Base-by-base conservation (phyloP, 805 yeast species). In the Ogataea salicorniae region DNA sequence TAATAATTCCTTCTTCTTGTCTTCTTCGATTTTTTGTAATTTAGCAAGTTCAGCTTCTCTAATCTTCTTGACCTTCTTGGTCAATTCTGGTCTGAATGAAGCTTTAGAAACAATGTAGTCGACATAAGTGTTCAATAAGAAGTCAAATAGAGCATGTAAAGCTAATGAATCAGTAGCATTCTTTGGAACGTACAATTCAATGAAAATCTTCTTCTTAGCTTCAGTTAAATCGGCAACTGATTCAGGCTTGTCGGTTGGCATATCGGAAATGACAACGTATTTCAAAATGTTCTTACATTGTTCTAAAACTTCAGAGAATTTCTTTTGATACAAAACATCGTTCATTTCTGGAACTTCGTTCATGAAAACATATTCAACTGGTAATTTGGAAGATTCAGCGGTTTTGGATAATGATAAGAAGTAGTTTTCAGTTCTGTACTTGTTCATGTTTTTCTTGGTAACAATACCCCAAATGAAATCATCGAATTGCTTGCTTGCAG, bases 321-420 rank as follows among this genome's bases (percentile, higher is more conserved):
- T 77, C 26, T 71, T 69, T 45, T 81, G 75, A 55, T 76, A 74
- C 45, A 87, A 69, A 48, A 79, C 70, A 5, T 81, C 88, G 55
- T 84, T 89, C 70, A 87, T 74, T 64, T 92, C 98, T 51, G 82
- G 75, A 48, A 80, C 80, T 73, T 94, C 99, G 57, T 86, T 74
- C 98, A 94, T 91, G 70, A 80, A 88, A 26, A 88, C 96, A 61
- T 76, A 87, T 53, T 85, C 80, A 40, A 69, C 58, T 34, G 97
- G 96, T 57, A 92, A 72, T 55, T 77, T 75, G 26, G 75, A 64
- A 23, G 85, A 80, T 63, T 89, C 95, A 38, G 84, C 58, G 38
- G 96, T 87, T 57, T 80, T 87, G 54, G 98, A 87, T 61, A 91
- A 75, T 2, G 96, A 85, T 61, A 92, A 73, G 68, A 72, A 92